phyloP scores from a whole-genome alignment of 306 rosid species.

The Acmispon strigosus region DNA sequence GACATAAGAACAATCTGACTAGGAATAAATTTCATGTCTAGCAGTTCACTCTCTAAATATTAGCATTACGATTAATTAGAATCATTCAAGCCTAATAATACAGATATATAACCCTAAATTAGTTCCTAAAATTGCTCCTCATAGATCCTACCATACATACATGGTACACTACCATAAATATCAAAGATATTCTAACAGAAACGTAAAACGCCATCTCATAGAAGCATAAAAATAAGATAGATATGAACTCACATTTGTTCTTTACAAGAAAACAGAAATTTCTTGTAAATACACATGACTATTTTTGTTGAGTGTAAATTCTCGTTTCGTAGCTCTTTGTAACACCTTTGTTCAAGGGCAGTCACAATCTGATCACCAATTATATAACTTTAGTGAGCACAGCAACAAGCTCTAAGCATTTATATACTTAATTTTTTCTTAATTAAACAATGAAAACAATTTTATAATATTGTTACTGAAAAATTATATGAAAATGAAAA shows the following conservation, averaged over 20 bases:
- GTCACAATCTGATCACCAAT: slow-evolving; percentile 59
- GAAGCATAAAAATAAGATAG: slow-evolving; percentile 3
- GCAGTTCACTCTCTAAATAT: neutral
- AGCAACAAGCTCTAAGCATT: slow-evolving; percentile 15
- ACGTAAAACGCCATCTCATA: neutral
- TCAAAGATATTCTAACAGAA: neutral
- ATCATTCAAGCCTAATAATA: neutral
- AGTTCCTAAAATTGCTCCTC: neutral
- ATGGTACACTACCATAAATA: neutral
- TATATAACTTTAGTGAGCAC: slow-evolving; percentile 24
- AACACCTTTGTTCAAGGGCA: slow-evolving; percentile 89
- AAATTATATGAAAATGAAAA: neutral
- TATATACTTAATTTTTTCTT: slow-evolving; percentile 8
- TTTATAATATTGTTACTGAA: neutral
- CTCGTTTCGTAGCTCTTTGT: slow-evolving; percentile 82
- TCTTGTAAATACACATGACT: slow-evolving; percentile 81
- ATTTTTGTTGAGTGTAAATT: slow-evolving; percentile 61
- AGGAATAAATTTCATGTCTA: neutral
- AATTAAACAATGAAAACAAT: neutral
- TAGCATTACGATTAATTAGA: neutral
- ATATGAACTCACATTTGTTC: slow-evolving; percentile 80
- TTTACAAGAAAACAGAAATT: slow-evolving; percentile 72
- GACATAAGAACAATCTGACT: neutral
- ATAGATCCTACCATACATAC: neutral
- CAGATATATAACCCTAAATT: neutral